Evolutionary conservation across 352 stramenopile genomes (phyloP), one percentile per base, ranked within the genome.

Genomic region (Phytophthora ramorum): DNA sequence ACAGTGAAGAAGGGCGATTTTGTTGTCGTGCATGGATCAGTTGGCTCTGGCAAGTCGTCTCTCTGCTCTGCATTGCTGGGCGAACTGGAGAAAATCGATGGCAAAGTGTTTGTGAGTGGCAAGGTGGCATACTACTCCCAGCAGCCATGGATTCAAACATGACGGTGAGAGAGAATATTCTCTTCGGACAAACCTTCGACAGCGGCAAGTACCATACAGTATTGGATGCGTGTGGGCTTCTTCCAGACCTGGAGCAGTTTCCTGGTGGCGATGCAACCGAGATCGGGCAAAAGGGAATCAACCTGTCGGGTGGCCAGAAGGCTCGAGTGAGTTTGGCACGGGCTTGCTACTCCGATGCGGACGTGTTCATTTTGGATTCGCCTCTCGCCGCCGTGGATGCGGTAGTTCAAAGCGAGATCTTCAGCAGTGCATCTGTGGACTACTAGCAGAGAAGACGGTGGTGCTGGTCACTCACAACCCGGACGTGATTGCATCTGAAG

Each of bases 231-330:
- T 98, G 93, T 66, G 82, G 87, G 6, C 69, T 98, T 20, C 40
- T 79, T 0, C 81, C 90, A 16, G 96, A 99, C 62, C 71, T 98
- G 4, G 71, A 74, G 9, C 66, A 95, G 26, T 81, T 99, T 12
- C 81, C 95, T 5, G 76, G 43, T 9, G 94, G 95, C 4, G 95
- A 99, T 58, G 37, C 62, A 50, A 98, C 94, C 2, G 93, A 98
- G 73, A 99, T 99, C 54, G 96, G 95, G 1, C 93, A 98, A 73
- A 96, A 96, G 56, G 96, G 97, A 6, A 85, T 99, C 19, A 99
- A 97, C 56, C 65, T 99, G 10, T 96, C 76, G 0, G 96, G 96
- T 12, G 96, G 96, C 10, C 96, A 99, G 72, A 98, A 98, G 68
- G 82, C 34, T 79, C 81, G 7, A 69, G 84, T n/a, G 74, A 73